phyloP scores from a whole-genome alignment of 31 red algal species.

The Asparagopsis taxiformis region DNA sequence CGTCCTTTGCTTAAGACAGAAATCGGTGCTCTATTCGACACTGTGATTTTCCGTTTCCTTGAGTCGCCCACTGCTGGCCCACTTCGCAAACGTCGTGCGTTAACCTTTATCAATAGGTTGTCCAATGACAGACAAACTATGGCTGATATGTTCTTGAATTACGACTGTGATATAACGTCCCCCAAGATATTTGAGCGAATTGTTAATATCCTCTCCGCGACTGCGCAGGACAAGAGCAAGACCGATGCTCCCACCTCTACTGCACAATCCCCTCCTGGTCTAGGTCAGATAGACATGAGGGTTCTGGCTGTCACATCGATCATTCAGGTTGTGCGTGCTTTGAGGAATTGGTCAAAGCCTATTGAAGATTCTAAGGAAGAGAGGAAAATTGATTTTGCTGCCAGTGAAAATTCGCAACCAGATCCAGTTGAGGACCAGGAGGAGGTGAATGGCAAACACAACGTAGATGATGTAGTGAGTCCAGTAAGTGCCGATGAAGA shows the following conservation, averaged over 20 bases:
- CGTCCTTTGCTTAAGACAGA: slow-evolving; percentile 83
- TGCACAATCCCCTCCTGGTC: slow-evolving; percentile 18
- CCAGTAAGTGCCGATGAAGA: background rate
- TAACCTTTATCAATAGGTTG: slow-evolving; percentile 48
- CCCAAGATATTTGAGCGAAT: slow-evolving; percentile 88
- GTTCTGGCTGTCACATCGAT: slow-evolving; percentile 42
- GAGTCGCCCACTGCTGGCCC: slow-evolving; percentile 69
- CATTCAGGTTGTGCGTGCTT: slow-evolving; percentile 44
- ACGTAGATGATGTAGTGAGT: no score
- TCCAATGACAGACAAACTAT: slow-evolving; percentile 74
- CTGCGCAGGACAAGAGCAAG: slow-evolving; percentile 30
- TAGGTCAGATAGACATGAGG: slow-evolving; percentile 29
- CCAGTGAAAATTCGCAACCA: no score
- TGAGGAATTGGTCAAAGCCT: slow-evolving; percentile 63
- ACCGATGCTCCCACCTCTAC: slow-evolving; percentile 2
- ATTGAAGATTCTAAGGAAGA: slow-evolving; percentile 27
- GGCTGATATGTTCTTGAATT: slow-evolving; percentile 94
- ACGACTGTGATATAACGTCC: slow-evolving; percentile 92
- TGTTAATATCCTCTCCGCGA: slow-evolving; percentile 58
- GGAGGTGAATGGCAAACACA: no score
- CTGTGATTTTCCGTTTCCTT: slow-evolving; percentile 95
- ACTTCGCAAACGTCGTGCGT: slow-evolving; percentile 49
- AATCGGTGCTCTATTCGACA: slow-evolving; percentile 83
- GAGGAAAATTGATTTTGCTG: background rate
- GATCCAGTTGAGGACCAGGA: background rate